Base-by-base conservation (phyloP, 768 basidiomycete genomes). In the Dioszegia crocea region DNA sequence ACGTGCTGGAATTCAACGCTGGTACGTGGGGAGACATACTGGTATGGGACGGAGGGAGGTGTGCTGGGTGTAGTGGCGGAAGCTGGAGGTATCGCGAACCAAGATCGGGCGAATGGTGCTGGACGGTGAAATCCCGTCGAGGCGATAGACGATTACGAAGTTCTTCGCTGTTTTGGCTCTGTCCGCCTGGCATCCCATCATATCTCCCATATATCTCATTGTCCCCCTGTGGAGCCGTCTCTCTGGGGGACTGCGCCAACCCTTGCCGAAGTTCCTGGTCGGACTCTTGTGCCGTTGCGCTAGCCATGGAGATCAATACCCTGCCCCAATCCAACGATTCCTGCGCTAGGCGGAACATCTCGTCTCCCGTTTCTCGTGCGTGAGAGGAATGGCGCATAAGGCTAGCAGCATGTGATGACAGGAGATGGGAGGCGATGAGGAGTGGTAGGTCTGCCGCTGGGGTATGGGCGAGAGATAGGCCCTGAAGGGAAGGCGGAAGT, bases 381-480 rank as follows among this genome's bases (percentile, higher is more conserved):
- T 26, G 36, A 2, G 40, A 48, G 10, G 63, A 65, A 11, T 68
- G 66, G 23, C 57, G 46, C 52, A 71, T 61, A 12, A 68, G 44
- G 2, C 48, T 58, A 6, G 64, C 43, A 11, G 66, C 69, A 40
- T 71, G 69, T 4, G 62, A 60, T 2, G 64, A 65, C 5, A 71
- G 59, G 3, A 71, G 58, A 27, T 71, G 69, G 8, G 66, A 67
- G 6, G 69, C 69, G n/a, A 71, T 62, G 12, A 66, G 60, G 1
- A 66, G 48, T 0, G 69, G 66, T 0, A 71, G 52, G 14, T 69
- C 61, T 2, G 59, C 4, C 17, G 33, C 10, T n/a, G 36, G 14
- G 40, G 29, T 31, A 11, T 46, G 30, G 8, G 16, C 19, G 5
- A 23, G 41, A 4, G 27, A 12, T 1, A 17, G 36, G 5, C 4